Evolutionary conservation across 106 monocot species (phyloP), one percentile per base, ranked within the genome.

Genomic region (Dioscorea alata): DNA sequence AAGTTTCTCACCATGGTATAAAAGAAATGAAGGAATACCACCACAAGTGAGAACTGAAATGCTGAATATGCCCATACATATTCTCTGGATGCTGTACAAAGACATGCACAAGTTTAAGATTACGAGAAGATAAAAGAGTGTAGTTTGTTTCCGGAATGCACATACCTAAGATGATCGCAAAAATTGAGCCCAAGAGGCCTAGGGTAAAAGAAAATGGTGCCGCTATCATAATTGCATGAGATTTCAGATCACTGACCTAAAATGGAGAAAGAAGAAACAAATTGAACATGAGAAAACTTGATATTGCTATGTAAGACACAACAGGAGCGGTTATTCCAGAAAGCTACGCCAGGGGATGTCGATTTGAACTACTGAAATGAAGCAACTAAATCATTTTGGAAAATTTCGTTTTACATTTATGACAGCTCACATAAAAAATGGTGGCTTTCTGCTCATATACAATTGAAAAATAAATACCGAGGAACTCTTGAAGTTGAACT

Each of bases 51-150:
- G 57, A 79, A 83, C 48, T 83, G 74, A 48, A 79, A 71, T 56
- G 83, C 83, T 63, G 79, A 74, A 64, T 79, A 83, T 35, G 68
- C 71, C 79, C 83, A 83, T 59, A 77, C 71, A 71, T 83, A 83
- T 48, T 78, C 79, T 23, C 34, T 83, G 63, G 56, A 59, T 72
- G 79, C 83, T 82, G 78, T 52, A 82, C 25, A 24, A 54, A 24
- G 3, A 66, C 32, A 60, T 50, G n/a, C 8, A 60, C 56, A n/a
- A n/a, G 2, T n/a, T 0, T 57, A 51, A 31, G 33, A n/a, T n/a
- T 2, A 34, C 28, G 10, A 25, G 12, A 5, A 23, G 49, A 59
- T 49, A 9, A 33, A 28, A 13, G 17, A 6, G 18, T 22, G 12
- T 1, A 75, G 9, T 53, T 4, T 67, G 21, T 22, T 35, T 33